Evolutionary conservation across 2,329 filamentous ascomycete genomes (phyloP).

Genomic region (Diaporthe batatas): DNA sequence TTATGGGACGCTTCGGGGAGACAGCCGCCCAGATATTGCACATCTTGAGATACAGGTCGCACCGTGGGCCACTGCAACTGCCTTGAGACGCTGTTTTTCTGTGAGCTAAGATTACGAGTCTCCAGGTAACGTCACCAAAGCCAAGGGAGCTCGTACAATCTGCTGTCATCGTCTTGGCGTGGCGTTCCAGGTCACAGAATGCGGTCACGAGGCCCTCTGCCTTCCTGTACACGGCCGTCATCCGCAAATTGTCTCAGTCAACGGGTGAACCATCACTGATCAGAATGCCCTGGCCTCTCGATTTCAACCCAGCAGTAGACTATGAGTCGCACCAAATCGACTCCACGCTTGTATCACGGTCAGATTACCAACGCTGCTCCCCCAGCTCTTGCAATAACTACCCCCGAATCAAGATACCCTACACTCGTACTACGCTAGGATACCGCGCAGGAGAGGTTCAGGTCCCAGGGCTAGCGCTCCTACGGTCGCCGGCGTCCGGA

Average conservation of each 20-base stretch:
- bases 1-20: neutral
- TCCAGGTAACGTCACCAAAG: conserved; percentile 7
- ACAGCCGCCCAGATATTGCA: neutral
- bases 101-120: neutral
- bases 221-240: neutral
- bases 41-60: neutral
- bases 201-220: conserved; percentile 7
- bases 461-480: neutral
- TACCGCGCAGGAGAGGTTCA: neutral
- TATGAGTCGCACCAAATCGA: neutral
- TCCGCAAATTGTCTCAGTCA: neutral
- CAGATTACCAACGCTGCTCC: neutral
- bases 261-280: neutral
- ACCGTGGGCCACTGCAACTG: neutral
- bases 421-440: neutral
- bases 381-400: neutral
- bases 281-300: neutral
- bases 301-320: neutral
- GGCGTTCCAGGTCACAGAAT: conserved; percentile 4
- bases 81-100: neutral
- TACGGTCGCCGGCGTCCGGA: neutral
- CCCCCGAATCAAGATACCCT: neutral
- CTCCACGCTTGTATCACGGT: neutral
- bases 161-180: conserved; percentile 31
- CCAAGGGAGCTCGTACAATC: neutral